These are phyloP conservation scores for Phytophthora meadii DNA, from an alignment of 352 stramenopile species.

Conservation along the genomic window DNA sequence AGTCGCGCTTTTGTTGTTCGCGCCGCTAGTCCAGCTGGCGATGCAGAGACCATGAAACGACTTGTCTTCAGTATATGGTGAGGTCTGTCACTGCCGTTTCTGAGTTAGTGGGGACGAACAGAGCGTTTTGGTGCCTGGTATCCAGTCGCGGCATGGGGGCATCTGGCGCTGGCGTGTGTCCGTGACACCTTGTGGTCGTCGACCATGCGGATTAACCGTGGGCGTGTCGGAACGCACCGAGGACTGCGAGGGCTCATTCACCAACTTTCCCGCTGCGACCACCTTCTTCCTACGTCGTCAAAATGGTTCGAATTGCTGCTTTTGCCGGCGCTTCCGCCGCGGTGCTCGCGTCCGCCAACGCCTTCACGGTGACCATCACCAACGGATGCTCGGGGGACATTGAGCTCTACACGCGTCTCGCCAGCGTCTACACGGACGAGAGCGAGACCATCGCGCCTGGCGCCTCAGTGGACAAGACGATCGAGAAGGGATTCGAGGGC, in stretches of 20 bases:
- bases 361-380: conserved; percentile 69
- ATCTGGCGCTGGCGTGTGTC: conserved; percentile 29
- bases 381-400: conserved; percentile 62
- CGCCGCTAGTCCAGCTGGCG: conserved; percentile 16
- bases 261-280: conserved; percentile 26
- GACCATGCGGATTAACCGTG: conserved; percentile 1
- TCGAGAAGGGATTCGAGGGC: conserved; percentile 70
- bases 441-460: conserved; percentile 49
- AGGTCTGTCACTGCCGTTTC: conserved; percentile 22
- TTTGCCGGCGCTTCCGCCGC: conserved; percentile 29
- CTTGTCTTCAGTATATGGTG: conserved; percentile 17
- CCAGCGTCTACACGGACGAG: conserved; percentile 56
- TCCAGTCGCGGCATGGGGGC: conserved; percentile 32
- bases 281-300: background rate
- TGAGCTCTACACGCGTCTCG: conserved; percentile 65
- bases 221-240: conserved; percentile 12
- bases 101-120: conserved; percentile 21
- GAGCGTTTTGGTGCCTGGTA: conserved; percentile 18
- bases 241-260: conserved; percentile 25
- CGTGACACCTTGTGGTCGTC: conserved; percentile 14
- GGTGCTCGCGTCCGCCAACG: conserved; percentile 30
- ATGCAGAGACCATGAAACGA: conserved; percentile 24
- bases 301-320: conserved; percentile 40
- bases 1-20: conserved; percentile 30
- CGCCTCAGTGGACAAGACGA: conserved; percentile 42